These are phyloP conservation scores for Balakata baccata DNA, from an alignment of 345 rosid species.

Conservation along the genomic window DNA sequence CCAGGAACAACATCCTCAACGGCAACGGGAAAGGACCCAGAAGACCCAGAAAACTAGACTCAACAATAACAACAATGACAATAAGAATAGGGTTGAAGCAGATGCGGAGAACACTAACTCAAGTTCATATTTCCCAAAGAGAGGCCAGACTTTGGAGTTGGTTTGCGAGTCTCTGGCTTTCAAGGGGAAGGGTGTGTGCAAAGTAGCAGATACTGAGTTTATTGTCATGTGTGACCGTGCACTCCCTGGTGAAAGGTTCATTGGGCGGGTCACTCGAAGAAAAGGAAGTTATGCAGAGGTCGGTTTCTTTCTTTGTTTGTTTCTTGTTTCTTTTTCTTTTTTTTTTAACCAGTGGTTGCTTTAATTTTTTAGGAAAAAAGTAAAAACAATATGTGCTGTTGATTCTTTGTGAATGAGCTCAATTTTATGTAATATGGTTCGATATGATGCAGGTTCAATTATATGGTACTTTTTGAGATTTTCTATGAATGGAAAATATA, in stretches of 20 bases:
- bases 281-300: slow-evolving; percentile 92
- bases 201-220: slow-evolving; percentile 74
- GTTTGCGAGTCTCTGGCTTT: slow-evolving; percentile 88
- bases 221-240: slow-evolving; percentile 88
- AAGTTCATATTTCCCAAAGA: slow-evolving; percentile 66
- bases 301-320: not conserved
- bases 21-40: slow-evolving; percentile 8
- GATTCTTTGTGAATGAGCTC: not conserved
- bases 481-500: too few relatives aligned
- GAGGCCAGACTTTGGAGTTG: slow-evolving; percentile 71
- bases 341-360: not conserved
- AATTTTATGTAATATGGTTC: not conserved
- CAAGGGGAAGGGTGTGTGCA: slow-evolving; percentile 84
- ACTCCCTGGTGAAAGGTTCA: slow-evolving; percentile 85
- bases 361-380: too few relatives aligned
- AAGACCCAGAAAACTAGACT: not conserved
- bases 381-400: not conserved
- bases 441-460: too few relatives aligned
- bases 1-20: slow-evolving; percentile 15
- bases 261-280: slow-evolving; percentile 78
- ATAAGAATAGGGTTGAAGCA: not conserved
- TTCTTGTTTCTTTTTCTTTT: not conserved
- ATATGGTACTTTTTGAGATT: too few relatives aligned
- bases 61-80: not conserved
- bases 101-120: slow-evolving; percentile 10